A percentile compares a stretch with the other conserved stretches of the same genome.
Conservation (phyloP, 31 red algal genomes). For the Odonthalia washingtoniensis region DNA sequence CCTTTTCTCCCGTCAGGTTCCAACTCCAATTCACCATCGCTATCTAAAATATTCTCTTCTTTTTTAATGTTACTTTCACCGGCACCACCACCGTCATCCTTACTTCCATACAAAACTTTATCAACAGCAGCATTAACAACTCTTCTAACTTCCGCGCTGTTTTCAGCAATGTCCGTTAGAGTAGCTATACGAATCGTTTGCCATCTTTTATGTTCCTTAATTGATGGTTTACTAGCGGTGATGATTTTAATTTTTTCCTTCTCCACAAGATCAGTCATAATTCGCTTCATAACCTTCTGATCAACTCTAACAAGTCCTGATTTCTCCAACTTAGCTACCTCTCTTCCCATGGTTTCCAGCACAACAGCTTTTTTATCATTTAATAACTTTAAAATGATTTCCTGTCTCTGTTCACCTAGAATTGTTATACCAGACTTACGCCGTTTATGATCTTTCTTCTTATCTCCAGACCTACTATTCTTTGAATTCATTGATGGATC, state of each 20-base stretch:
- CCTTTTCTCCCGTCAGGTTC: too few relatives aligned
- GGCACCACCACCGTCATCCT: not conserved
- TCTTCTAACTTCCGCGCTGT: conserved; percentile 42
- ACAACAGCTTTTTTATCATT: conserved; percentile 55
- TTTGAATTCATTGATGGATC: not conserved
- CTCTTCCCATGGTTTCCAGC: conserved; percentile 55
- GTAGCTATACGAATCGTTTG: conserved; percentile 53
- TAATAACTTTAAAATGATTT: conserved; percentile 52
- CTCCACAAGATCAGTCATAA: conserved; percentile 53
- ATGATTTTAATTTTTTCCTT: conserved; percentile 54
- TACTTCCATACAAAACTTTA: conserved; percentile 30
- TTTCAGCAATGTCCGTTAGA: conserved; percentile 40
- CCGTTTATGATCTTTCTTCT: conserved; percentile 9
- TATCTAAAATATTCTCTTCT: not conserved
- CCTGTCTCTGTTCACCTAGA: conserved; percentile 59
- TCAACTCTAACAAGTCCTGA: conserved; percentile 57
- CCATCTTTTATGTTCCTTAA: conserved; percentile 56
- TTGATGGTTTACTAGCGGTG: conserved; percentile 52
- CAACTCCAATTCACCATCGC: not conserved
- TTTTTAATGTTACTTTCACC: not conserved
- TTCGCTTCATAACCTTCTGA: conserved; percentile 65
- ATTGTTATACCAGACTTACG: conserved; percentile 45
- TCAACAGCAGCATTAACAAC: conserved; percentile 40
- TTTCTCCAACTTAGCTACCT: conserved; percentile 48
- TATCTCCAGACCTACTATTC: not conserved